These are phyloP conservation scores for Mortierella sp. DNA, from an alignment of 371 early-diverging fungal species.

Conservation along the genomic window DNA sequence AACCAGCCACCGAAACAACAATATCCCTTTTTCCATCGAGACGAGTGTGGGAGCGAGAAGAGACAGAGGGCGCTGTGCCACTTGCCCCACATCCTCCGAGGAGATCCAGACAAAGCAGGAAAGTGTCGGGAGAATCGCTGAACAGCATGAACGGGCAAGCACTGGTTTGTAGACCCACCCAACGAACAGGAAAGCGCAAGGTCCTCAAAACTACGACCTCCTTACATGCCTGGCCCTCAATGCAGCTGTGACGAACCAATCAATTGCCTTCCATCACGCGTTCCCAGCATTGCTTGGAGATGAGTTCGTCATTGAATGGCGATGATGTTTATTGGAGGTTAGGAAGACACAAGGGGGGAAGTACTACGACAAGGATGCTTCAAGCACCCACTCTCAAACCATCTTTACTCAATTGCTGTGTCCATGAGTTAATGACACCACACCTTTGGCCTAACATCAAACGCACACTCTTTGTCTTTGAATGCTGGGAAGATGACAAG, in stretches of 20 bases:
- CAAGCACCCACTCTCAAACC: too few relatives aligned
- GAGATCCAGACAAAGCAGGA: neutral
- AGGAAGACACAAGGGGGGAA: neutral
- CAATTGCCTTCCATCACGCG: too few relatives aligned
- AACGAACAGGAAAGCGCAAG: too few relatives aligned
- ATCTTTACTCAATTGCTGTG: neutral
- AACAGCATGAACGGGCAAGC: neutral
- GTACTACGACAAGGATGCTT: neutral
- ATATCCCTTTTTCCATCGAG: neutral
- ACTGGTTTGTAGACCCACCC: neutral
- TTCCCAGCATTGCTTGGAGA: too few relatives aligned
- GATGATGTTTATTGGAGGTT: too few relatives aligned
- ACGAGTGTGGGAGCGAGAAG: neutral
- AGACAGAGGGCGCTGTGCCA: neutral
- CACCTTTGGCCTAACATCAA: slow-evolving; percentile 44
- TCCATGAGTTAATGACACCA: slow-evolving; percentile 34
- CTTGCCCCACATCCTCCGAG: neutral
- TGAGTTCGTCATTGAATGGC: too few relatives aligned
- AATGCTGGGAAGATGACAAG: slow-evolving; percentile 50
- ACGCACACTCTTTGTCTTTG: slow-evolving; percentile 26
- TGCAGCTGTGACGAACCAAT: too few relatives aligned
- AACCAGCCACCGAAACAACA: neutral
- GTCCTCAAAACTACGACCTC: too few relatives aligned
- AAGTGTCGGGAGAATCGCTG: neutral
- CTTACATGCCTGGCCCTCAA: too few relatives aligned